phyloP scores from a whole-genome alignment of 495 filamentous ascomycete species.

The Astrothelium subdiscretum region DNA sequence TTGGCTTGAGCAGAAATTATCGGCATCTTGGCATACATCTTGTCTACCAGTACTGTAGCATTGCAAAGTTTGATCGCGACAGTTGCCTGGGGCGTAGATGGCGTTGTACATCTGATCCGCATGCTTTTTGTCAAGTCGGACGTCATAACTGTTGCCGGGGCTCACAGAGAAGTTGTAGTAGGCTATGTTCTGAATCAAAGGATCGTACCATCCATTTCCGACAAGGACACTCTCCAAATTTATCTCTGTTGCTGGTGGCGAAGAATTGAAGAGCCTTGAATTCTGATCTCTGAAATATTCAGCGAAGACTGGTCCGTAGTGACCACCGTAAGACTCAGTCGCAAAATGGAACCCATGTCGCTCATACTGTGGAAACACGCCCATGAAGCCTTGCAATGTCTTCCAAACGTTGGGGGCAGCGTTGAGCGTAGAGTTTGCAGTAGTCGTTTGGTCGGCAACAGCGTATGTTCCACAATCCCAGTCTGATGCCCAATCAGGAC shows the following conservation, averaged over 20 bases:
- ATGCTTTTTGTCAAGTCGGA: slow-evolving; percentile 21
- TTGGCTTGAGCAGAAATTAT: slow-evolving; percentile 43
- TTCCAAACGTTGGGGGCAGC: slow-evolving; percentile 50
- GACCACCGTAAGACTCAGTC: slow-evolving; percentile 53
- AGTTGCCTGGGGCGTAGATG: slow-evolving; percentile 50
- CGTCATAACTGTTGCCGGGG: slow-evolving; percentile 50
- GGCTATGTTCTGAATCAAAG: slow-evolving; percentile 48
- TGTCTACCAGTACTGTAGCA: slow-evolving; percentile 37
- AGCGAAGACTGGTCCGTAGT: slow-evolving; percentile 54
- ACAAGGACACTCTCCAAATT: slow-evolving; percentile 46
- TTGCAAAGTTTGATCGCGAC: slow-evolving; percentile 43
- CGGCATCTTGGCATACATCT: slow-evolving; percentile 38
- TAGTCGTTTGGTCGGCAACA: slow-evolving; percentile 37
- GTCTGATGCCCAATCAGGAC: slow-evolving; percentile 41
- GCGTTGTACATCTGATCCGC: slow-evolving; percentile 43
- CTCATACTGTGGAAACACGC: slow-evolving; percentile 50
- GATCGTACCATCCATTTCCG: slow-evolving; percentile 48
- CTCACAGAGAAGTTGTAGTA: slow-evolving; percentile 52
- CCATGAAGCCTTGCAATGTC: slow-evolving; percentile 52
- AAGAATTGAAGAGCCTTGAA: background rate
- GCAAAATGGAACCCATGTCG: slow-evolving; percentile 47
- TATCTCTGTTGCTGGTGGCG: slow-evolving; percentile 33
- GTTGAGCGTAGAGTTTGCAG: slow-evolving; percentile 41
- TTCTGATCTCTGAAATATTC: slow-evolving; percentile 5
- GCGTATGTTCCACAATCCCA: slow-evolving; percentile 44